Evolutionary conservation across 2,329 filamentous ascomycete genomes (phyloP).

Genomic region (Xylaria sp.): DNA sequence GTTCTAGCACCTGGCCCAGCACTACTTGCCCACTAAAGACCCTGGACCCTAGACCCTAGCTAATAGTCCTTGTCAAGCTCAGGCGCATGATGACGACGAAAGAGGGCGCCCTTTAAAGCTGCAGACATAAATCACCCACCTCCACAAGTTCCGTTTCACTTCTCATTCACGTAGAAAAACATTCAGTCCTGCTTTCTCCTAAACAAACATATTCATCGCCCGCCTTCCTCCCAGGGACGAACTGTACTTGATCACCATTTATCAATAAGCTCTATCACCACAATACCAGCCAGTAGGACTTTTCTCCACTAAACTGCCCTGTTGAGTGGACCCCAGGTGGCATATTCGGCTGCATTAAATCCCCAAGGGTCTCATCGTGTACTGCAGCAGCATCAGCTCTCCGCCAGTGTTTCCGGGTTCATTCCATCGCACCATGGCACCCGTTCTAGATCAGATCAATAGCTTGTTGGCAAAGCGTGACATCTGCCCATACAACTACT

Average conservation of each 20-base stretch:
- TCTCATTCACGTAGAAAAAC: neutral
- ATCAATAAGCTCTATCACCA: neutral
- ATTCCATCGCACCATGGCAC: slow-evolving; percentile 31
- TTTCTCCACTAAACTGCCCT: neutral
- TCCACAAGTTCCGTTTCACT: neutral
- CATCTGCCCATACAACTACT: slow-evolving; percentile 22
- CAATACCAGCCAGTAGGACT: neutral
- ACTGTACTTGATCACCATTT: neutral
- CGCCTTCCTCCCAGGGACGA: neutral
- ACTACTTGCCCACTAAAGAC: neutral
- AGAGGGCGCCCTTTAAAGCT: slow-evolving; percentile 13
- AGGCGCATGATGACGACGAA: slow-evolving; percentile 19
- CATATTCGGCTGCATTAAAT: slow-evolving; percentile 19
- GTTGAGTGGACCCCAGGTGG: slow-evolving; percentile 18
- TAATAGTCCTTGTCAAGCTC: too few species aligned
- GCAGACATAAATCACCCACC: neutral
- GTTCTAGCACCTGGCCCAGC: neutral
- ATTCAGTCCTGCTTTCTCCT: neutral
- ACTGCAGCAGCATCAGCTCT: neutral
- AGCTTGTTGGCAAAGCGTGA: slow-evolving; percentile 25
- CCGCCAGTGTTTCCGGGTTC: too few species aligned
- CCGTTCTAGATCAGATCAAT: slow-evolving; percentile 29
- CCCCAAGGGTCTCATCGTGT: neutral
- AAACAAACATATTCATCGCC: neutral
- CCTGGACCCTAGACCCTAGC: too few species aligned